Conservation (phyloP, 179 eudicot genomes). For the Nepenthes alata region DNA sequence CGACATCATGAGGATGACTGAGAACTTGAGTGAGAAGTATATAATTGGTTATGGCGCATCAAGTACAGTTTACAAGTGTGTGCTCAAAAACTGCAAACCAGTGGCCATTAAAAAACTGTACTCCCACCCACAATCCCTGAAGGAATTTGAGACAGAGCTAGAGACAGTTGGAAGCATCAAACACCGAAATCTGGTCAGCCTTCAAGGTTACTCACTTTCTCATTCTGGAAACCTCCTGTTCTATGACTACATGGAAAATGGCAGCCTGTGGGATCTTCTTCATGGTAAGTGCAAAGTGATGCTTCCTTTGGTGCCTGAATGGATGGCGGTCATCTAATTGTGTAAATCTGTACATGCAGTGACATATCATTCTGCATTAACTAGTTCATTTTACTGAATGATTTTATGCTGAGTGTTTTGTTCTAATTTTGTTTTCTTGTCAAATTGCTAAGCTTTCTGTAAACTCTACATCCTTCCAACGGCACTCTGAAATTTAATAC, state of each 20-base stretch:
- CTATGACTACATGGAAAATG: constrained; percentile 98
- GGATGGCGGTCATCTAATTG: too few species aligned
- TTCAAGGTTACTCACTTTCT: constrained; percentile 92
- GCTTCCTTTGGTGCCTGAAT: too few species aligned
- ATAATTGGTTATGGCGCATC: constrained; percentile 94
- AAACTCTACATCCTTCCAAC: too few species aligned
- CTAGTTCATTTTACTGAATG: too few species aligned
- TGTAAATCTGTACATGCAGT: too few species aligned
- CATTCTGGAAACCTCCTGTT: constrained; percentile 78
- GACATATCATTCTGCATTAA: too few species aligned
- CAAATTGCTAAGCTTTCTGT: too few species aligned
- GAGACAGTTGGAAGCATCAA: constrained; percentile 93
- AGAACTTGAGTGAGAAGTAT: constrained; percentile 88
- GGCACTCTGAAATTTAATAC: too few species aligned
- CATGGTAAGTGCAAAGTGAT: constrained; percentile 45
- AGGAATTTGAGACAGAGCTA: constrained; percentile 91
- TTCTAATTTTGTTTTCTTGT: too few species aligned
- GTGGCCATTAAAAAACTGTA: constrained; percentile 86
- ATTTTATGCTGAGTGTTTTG: too few species aligned
- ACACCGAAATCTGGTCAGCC: constrained; percentile 84
- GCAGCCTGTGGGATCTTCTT: constrained; percentile 94
- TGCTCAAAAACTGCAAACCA: constrained; percentile 87
- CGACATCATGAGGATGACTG: constrained; percentile 98
- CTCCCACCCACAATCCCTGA: constrained; percentile 59
- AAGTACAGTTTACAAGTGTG: constrained; percentile 95